These are phyloP conservation scores for Scenedesmus sp. DNA, from an alignment of 163 green algal genomes.

Conservation along the genomic window DNA sequence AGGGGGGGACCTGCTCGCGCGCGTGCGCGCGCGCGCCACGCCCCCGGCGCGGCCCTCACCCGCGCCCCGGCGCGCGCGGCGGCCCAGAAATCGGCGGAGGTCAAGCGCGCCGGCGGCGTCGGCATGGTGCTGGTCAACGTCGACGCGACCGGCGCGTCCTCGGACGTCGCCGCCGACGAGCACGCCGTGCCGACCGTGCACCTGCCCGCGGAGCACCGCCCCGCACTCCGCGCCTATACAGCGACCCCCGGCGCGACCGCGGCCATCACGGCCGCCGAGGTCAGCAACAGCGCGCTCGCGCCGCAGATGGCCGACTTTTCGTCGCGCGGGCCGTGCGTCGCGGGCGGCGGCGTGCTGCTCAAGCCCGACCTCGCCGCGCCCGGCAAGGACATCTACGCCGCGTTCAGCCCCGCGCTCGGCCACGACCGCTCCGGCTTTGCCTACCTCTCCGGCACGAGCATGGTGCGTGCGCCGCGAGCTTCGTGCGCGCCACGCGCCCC, in stretches of 20 bases:
- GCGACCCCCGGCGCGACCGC: background rate
- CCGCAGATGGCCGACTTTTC: background rate
- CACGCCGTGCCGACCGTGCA: conserved; percentile 4
- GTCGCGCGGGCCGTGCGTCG: background rate
- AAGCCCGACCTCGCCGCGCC: conserved; percentile 17
- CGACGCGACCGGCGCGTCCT: background rate
- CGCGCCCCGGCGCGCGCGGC: too few relatives aligned
- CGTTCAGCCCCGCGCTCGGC: background rate
- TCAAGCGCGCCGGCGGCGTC: background rate
- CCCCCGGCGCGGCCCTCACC: too few relatives aligned
- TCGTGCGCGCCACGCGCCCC: background rate
- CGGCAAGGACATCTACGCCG: background rate
- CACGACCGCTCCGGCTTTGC: background rate
- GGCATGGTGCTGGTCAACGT: background rate
- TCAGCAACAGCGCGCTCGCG: background rate
- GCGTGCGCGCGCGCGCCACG: too few relatives aligned
- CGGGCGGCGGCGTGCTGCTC: background rate
- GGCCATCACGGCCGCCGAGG: background rate
- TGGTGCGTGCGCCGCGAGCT: background rate
- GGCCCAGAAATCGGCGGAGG: background rate
- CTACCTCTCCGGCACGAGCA: background rate
- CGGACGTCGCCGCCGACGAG: background rate
- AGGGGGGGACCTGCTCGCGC: too few relatives aligned
- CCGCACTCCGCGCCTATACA: background rate
- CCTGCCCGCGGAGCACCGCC: background rate